A percentile compares a stretch with the other conserved stretches of the same genome.
These are phyloP conservation scores for Tricholoma terreum DNA, from an alignment of 768 basidiomycete genomes.

Conservation along the genomic window DNA sequence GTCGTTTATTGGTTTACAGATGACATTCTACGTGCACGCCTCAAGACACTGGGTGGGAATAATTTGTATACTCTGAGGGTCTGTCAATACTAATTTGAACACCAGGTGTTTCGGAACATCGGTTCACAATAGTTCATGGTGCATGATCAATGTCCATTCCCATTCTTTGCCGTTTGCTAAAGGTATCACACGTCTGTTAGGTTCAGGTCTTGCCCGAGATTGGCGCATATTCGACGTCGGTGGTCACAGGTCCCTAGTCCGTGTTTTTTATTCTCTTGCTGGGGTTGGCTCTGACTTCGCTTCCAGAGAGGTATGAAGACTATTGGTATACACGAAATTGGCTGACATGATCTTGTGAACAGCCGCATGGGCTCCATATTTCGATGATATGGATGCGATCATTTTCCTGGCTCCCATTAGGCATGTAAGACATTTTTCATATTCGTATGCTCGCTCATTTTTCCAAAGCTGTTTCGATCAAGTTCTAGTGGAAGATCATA, in stretches of 20 bases:
- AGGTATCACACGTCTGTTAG: slow-evolving; percentile 11
- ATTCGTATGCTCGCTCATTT: not conserved
- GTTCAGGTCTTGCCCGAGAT: slow-evolving; percentile 27
- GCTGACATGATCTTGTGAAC: slow-evolving; percentile 1
- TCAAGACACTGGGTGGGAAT: slow-evolving; percentile 51
- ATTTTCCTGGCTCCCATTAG: slow-evolving; percentile 70
- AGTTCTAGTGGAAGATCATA: slow-evolving; percentile 61
- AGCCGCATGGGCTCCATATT: slow-evolving; percentile 61
- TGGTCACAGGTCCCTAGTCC: slow-evolving; percentile 63
- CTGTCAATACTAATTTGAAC: not conserved
- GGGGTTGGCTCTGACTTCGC: slow-evolving; percentile 1
- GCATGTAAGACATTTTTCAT: slow-evolving; percentile 19
- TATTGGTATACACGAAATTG: not conserved
- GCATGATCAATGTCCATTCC: slow-evolving; percentile 13
- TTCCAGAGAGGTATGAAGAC: slow-evolving; percentile 14
- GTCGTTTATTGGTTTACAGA: slow-evolving; percentile 37
- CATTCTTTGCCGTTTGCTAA: not conserved
- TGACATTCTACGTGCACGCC: slow-evolving; percentile 67
- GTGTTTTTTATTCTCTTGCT: slow-evolving; percentile 20
- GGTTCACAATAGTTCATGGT: slow-evolving; percentile 57
- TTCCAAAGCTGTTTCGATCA: slow-evolving; percentile 59
- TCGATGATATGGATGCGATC: slow-evolving; percentile 70
- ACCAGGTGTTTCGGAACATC: slow-evolving; percentile 65
- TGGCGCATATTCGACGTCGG: slow-evolving; percentile 56
- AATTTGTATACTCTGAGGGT: not conserved